Evolutionary conservation across 139 green algal species (phyloP), one percentile per base, ranked within the genome.

Genomic region (Prasinococcaceae sp.): DNA sequence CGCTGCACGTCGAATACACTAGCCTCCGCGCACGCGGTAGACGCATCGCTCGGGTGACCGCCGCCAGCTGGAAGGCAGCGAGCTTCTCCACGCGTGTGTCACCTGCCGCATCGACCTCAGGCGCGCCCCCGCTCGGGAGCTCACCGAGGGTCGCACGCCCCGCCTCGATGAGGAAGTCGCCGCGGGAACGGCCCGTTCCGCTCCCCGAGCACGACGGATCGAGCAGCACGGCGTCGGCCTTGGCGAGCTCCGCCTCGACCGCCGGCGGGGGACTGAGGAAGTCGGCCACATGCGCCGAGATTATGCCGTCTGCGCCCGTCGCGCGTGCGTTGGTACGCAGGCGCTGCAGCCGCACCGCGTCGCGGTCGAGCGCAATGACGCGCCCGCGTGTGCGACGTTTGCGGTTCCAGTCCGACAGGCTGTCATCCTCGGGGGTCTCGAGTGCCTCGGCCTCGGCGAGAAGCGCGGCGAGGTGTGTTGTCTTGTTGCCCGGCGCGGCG

Each of bases 401-500:
- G n/a, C n/a, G n/a, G n/a, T n/a, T n/a, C n/a, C n/a, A n/a, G n/a
- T n/a, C n/a, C n/a, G n/a, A n/a, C n/a, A n/a, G n/a, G n/a, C n/a
- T n/a, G n/a, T n/a, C n/a, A n/a, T n/a, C n/a, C n/a, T n/a, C n/a
- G n/a, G n/a, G n/a, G n/a, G n/a, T n/a, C n/a, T n/a, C n/a, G n/a
- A n/a, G n/a, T n/a, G n/a, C n/a, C n/a, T n/a, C n/a, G n/a, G n/a
- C n/a, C n/a, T n/a, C n/a, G n/a, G n/a, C n/a, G n/a, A n/a, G n/a
- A 9, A 86, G 56, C 22, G 83, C 76, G 2, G 82, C 88, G 23
- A 95, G 39, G 53, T 98, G 90, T 0, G 86, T 96, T 0, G 90
- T 97, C 61, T 98, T 98, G 77, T 97, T 97, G 40, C 90, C 90
- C 1, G 90, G 90, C 3, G 90, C 90, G 0, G 89, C 84, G 60